Percentiles rank a stretch among this genome's conserved stretches.
phyloP scores from a whole-genome alignment of 495 filamentous ascomycete genomes.

The Tetracladium marchalianum region DNA sequence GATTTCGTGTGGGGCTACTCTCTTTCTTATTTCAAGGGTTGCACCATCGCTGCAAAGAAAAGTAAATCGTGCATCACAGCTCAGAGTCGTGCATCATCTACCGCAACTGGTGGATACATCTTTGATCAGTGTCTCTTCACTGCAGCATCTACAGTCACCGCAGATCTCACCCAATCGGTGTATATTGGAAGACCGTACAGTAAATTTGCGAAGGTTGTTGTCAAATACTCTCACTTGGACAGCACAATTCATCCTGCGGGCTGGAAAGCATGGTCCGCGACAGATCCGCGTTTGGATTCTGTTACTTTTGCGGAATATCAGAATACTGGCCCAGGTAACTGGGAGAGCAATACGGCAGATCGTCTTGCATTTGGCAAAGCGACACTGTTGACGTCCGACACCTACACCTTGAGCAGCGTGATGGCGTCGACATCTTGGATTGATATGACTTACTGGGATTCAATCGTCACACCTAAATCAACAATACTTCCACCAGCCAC shows the following conservation, averaged over 20 bases:
- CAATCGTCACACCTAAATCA: conserved; percentile 2
- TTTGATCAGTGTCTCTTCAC: conserved; percentile 23
- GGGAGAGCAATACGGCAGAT: conserved; percentile 1
- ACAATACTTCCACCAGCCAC: neutral
- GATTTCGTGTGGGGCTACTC: conserved; percentile 21
- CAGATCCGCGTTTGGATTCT: conserved; percentile 9
- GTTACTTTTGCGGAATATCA: conserved; percentile 17
- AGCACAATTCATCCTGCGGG: conserved; percentile 10
- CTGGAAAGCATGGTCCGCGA: conserved; percentile 13
- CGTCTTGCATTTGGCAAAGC: conserved; percentile 3
- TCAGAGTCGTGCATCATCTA: conserved; percentile 19
- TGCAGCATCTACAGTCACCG: neutral
- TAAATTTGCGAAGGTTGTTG: conserved; percentile 15
- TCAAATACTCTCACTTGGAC: conserved; percentile 14
- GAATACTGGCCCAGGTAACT: conserved; percentile 12
- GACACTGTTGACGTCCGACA: conserved; percentile 1
- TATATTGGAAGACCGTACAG: conserved; percentile 16
- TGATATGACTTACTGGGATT: conserved; percentile 8
- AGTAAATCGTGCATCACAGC: conserved; percentile 19
- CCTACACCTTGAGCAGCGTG: neutral
- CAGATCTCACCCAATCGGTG: conserved; percentile 5
- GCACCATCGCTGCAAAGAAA: conserved; percentile 20
- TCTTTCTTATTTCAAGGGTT: conserved; percentile 21
- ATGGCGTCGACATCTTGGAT: conserved; percentile 8
- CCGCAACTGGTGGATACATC: conserved; percentile 17